Evolutionary conservation across 2,329 filamentous ascomycete genomes (phyloP).

Genomic region (Chaetomiaceae sp.): DNA sequence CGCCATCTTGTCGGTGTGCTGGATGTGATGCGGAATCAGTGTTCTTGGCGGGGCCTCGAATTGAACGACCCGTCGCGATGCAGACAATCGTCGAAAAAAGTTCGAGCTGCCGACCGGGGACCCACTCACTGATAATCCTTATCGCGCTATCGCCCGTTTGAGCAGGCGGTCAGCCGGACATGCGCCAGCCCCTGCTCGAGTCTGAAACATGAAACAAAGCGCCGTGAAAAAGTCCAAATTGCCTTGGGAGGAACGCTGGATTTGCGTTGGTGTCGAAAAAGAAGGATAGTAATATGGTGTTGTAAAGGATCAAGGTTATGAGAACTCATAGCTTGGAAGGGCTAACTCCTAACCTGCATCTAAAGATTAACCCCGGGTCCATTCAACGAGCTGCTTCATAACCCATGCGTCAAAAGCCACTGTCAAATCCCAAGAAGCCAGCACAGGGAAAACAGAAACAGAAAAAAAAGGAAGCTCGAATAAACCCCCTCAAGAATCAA

Average conservation of each 20-base stretch:
- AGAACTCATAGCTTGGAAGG: too few species aligned
- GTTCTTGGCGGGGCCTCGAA: slow-evolving; percentile 9
- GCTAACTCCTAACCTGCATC: background rate
- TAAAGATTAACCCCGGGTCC: slow-evolving; percentile 15
- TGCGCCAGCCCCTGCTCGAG: background rate
- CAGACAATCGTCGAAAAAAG: slow-evolving; percentile 21
- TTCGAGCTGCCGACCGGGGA: slow-evolving; percentile 11
- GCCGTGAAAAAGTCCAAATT: background rate
- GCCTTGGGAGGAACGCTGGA: background rate
- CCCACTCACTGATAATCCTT: slow-evolving; percentile 24
- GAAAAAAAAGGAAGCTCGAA: slow-evolving; percentile 24
- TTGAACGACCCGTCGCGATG: slow-evolving; percentile 2
- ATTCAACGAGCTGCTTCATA: slow-evolving; percentile 26
- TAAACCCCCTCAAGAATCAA: slow-evolving; percentile 19
- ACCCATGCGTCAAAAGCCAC: slow-evolving; percentile 22
- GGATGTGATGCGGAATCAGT: background rate
- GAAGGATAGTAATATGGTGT: too few species aligned
- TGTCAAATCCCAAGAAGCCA: slow-evolving; percentile 20
- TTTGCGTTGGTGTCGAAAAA: background rate
- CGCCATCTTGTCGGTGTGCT: slow-evolving; percentile 49
- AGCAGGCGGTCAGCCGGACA: slow-evolving; percentile 3
- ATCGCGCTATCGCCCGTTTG: background rate
- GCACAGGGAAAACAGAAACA: slow-evolving; percentile 21
- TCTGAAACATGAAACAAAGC: slow-evolving; percentile 4
- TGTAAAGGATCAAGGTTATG: too few species aligned